Base-by-base conservation (phyloP, 306 rosid genomes). In the Cucurbita pepo region DNA sequence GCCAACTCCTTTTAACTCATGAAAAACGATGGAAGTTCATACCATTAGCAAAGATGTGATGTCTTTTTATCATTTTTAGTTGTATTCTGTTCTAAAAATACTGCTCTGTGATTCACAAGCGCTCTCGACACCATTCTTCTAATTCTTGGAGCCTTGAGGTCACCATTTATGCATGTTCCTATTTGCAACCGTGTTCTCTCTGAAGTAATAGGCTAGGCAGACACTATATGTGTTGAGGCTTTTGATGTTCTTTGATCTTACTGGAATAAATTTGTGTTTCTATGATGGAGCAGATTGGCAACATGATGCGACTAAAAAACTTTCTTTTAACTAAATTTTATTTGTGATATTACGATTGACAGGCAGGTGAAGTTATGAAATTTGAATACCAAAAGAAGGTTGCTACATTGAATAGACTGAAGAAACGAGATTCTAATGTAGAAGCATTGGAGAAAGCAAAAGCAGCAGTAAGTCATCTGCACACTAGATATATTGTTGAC, bases 281-380 rank as follows among this genome's bases (percentile, higher is more conserved):
- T 45, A 44, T 40, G 54, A 57, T 44, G 40, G 13, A 44, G 65
- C 65, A 40, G 30, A 41, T 56, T 3, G 4, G 13, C 37, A 38
- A 37, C 38, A 19, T 56, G 37, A 37, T 10, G 8, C 15, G 61
- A n/a, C 40, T 37, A 13, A 18, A 6, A 19, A n/a, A 43, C 18
- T 25, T 34, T 56, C 51, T 40, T 53, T 12, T 40, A 58, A 58
- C 69, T 45, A n/a, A 43, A 22, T 22, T 59, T 59, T 18, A 9
- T 22, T 58, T 59, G 56, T 45, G 70, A 58, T 57, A 57, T 58
- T 43, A 22, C 5, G 5, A 61, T 61, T 47, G 80, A 71, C 86
- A 95, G 99, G 90, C 97, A 55, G 96, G 97, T 72, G 97, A 95
- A 79, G 76, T 91, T 34, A 89, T 95, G 99, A 91, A 91, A 71